A percentile compares a stretch with the other conserved stretches of the same genome.
These are phyloP conservation scores for Phytopythium mirpurense DNA, from an alignment of 352 stramenopile genomes.

Conservation along the genomic window DNA sequence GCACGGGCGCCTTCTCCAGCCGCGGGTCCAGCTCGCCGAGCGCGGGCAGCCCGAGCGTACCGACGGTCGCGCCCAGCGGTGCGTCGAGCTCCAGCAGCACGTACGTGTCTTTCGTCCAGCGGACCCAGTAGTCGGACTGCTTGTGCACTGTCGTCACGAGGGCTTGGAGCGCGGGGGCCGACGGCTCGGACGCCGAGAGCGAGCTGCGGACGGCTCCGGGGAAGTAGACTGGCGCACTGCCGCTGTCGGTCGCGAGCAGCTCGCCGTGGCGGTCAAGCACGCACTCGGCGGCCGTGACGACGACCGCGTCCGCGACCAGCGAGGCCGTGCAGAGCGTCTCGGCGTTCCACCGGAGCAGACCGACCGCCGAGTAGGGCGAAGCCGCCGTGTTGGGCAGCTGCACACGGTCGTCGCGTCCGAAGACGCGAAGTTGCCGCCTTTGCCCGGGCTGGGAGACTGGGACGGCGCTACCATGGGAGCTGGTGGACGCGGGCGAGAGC, in stretches of 20 bases:
- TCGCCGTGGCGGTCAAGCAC: slow-evolving; percentile 31
- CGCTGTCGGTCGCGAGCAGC: slow-evolving; percentile 23
- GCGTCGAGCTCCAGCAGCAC: slow-evolving; percentile 56
- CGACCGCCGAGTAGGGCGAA: slow-evolving; percentile 53
- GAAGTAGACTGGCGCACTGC: neutral
- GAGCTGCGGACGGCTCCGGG: neutral
- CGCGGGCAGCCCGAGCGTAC: slow-evolving; percentile 29
- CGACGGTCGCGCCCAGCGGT: slow-evolving; percentile 24
- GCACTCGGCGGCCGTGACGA: slow-evolving; percentile 56
- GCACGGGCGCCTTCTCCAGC: slow-evolving; percentile 30
- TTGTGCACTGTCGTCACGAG: slow-evolving; percentile 42
- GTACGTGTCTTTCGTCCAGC: slow-evolving; percentile 57
- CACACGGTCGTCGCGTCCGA: slow-evolving; percentile 33
- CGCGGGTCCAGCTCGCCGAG: slow-evolving; percentile 24
- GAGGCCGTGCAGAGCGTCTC: slow-evolving; percentile 43
- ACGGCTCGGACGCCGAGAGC: neutral
- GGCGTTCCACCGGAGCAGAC: slow-evolving; percentile 44
- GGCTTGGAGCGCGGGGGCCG: slow-evolving; percentile 2
- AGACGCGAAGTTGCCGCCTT: slow-evolving; percentile 35
- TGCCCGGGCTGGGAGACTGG: neutral
- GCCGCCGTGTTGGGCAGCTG: slow-evolving; percentile 24
- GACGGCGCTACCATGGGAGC: neutral
- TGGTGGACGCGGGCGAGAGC: neutral
- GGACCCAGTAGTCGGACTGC: slow-evolving; percentile 61
- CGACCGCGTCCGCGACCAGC: slow-evolving; percentile 39